phyloP scores from a whole-genome alignment of 2,329 filamentous ascomycete genomes.

The Cladosporium oxysporum region DNA sequence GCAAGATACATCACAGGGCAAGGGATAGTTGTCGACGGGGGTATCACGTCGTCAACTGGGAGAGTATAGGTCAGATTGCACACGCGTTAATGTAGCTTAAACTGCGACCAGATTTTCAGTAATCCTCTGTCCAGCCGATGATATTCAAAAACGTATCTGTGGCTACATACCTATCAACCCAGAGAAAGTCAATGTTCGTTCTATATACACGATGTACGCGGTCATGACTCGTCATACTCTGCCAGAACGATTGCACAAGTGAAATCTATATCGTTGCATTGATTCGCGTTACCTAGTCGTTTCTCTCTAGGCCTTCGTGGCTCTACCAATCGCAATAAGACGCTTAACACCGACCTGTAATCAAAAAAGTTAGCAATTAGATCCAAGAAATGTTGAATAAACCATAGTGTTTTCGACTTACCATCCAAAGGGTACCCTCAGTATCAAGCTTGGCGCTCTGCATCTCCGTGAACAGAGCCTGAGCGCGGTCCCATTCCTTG shows the following conservation, averaged over 20 bases:
- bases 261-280: slow-evolving; percentile 1
- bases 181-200: not conserved
- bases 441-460: slow-evolving; percentile 50
- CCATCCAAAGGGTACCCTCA: slow-evolving; percentile 55
- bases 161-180: not conserved
- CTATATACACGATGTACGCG: not conserved
- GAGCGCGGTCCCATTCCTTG: slow-evolving; percentile 49
- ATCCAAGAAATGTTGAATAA: not conserved
- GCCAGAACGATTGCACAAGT: not conserved
- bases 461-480: slow-evolving; percentile 47
- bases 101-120: not conserved
- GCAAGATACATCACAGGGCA: slow-evolving; percentile 63
- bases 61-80: not conserved
- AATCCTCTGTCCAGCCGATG: not conserved
- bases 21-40: slow-evolving; percentile 44
- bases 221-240: not conserved
- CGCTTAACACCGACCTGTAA: slow-evolving; percentile 27
- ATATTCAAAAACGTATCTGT: not conserved
- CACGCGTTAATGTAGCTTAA: not conserved
- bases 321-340: slow-evolving; percentile 41
- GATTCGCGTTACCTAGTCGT: not conserved
- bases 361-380: not conserved
- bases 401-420: slow-evolving; percentile 37
- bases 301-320: slow-evolving; percentile 16
- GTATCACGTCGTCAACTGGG: slow-evolving; percentile 21